A percentile compares a stretch with the other conserved stretches of the same genome.
Evolutionary conservation across 345 rosid genomes (phyloP).

Genomic region (Eucalyptus tenuipes): DNA sequence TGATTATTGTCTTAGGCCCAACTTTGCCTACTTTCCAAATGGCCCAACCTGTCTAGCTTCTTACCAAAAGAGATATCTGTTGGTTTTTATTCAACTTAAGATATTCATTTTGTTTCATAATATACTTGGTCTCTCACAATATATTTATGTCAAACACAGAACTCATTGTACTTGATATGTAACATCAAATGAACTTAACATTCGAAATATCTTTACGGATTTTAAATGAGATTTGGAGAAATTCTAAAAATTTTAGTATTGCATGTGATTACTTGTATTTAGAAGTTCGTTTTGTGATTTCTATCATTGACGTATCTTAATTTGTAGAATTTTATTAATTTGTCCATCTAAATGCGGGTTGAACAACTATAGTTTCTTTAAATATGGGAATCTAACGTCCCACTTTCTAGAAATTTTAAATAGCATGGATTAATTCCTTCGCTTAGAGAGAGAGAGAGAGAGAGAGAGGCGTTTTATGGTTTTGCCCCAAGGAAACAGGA

Average conservation of each 20-base stretch:
- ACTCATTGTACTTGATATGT: neutral
- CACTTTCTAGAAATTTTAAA: neutral
- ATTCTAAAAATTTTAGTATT: neutral
- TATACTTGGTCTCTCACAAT: neutral
- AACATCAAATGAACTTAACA: neutral
- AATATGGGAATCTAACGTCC: neutral
- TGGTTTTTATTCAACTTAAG: neutral
- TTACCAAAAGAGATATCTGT: neutral
- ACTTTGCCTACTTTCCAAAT: neutral
- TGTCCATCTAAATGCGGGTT: neutral
- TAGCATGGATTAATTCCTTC: neutral
- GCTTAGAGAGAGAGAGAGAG: neutral
- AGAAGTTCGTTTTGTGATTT: neutral
- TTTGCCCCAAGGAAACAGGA: neutral
- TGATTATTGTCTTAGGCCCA: neutral
- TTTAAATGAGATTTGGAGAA: neutral
- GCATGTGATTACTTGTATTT: neutral
- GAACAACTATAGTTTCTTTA: neutral
- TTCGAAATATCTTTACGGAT: neutral
- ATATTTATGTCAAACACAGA: neutral
- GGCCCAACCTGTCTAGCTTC: neutral
- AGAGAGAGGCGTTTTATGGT: neutral
- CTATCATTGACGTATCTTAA: neutral
- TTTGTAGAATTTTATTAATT: neutral
- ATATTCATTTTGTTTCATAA: neutral